Evolutionary conservation across 1,284 basidiomycete genomes (phyloP), one percentile per base, ranked within the genome.

Genomic region (Pisolithus thermaeus): DNA sequence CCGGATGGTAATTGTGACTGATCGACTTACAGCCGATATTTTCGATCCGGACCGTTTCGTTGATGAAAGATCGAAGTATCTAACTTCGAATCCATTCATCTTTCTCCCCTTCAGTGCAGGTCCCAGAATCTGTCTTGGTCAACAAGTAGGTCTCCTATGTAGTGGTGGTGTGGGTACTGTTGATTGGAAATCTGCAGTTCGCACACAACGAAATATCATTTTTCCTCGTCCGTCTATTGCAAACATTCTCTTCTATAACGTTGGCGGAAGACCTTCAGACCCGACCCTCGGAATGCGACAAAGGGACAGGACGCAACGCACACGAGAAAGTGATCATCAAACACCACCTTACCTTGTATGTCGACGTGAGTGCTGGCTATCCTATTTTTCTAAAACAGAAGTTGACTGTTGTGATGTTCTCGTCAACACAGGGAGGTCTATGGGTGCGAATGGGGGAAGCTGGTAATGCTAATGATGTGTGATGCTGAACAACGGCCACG

Each of bases 11-110:
- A 28, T 12, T 28, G 47, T 16, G 12, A 7, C 32, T 3, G 12
- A 8, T 22, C 38, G 8, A 11, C 40, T 22, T 14, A 4, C 46
- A 76, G 70, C 73, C 20, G 55, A 67, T 8, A 54, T 67, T 22
- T 81, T 79, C 56, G 77, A 79, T 55, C 79, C 78, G 0, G 72
- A 79, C 52, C 68, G 79, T 1, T 80, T 75, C 67, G 54, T 80
- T 7, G 78, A 79, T 52, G 69, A 53, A 23, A 62, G 65, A 27
- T 51, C 62, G 1, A 65, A 52, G 48, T 66, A 67, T 41, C 54
- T 66, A n/a, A 55, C 48, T 0, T 54, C 62, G 1, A 63, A 67
- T 44, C 63, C 76, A 1, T 75, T 73, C 66, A 74, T 77, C 43
- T 78, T 78, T 58, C 57, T 76, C 2, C 75, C 76, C 0, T 78